Conservation (phyloP, 1,284 basidiomycete genomes). For the Pterulicium gracile region DNA sequence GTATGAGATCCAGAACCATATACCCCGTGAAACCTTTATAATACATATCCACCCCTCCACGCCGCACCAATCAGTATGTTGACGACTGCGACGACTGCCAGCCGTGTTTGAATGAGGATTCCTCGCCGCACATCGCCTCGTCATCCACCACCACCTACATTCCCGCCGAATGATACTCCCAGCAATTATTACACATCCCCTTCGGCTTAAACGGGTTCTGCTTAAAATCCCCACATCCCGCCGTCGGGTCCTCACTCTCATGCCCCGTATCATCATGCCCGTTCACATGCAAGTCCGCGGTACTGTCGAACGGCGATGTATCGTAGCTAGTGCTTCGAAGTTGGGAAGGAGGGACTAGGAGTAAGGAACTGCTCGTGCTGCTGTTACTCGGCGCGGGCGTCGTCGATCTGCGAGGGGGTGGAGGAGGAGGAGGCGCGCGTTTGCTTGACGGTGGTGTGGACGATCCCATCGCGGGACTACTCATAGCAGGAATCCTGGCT, state of each 20-base stretch:
- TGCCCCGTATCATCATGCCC: no score
- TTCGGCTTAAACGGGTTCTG: constrained; percentile 51
- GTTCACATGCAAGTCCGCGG: constrained; percentile 22
- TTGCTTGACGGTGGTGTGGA: no score
- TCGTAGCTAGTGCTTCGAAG: constrained; percentile 21
- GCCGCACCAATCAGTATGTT: no score
- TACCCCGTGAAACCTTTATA: no score
- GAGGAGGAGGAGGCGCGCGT: constrained; percentile 34
- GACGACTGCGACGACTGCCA: no score
- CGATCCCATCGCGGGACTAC: no score
- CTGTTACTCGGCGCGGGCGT: constrained; percentile 7
- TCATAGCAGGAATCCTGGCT: no score
- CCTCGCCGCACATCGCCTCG: no score
- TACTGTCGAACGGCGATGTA: constrained; percentile 41
- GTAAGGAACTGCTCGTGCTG: constrained; percentile 6
- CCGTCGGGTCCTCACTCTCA: constrained; percentile 13
- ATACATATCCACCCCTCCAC: no score
- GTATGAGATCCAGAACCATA: no score
- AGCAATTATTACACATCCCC: constrained; percentile 54
- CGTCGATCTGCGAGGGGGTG: constrained; percentile 24
- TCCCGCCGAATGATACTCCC: constrained; percentile 29
- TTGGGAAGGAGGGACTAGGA: constrained; percentile 13
- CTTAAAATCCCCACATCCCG: constrained; percentile 36
- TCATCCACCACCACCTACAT: no score
- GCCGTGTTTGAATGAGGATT: no score